Evolutionary conservation across 805 yeast genomes (phyloP), one percentile per base, ranked within the genome.

Genomic region (Zygoascus bituminiphila): DNA sequence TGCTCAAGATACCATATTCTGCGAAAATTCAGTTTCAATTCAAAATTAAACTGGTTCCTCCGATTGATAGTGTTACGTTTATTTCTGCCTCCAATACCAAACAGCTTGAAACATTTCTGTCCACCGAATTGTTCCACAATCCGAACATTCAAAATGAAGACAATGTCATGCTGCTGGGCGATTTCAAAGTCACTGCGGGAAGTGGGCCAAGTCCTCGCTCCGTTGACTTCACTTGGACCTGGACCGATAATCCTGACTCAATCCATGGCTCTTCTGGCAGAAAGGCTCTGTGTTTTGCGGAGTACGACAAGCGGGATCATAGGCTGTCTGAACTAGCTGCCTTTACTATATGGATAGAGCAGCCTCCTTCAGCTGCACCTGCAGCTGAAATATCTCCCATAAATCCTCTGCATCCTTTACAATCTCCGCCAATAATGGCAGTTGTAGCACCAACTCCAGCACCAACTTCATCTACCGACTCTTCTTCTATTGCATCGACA

Each of bases 231-330:
- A 35, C 14, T 10, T 44, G 40, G 35, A 36, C 47, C 15, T 44
- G 38, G 35, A 14, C 14, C 5, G 24, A 14, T 12, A 48, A 42
- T 12, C 23, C 46, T 14, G 25, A 46, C 45, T 6, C 43, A 36
- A 20, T 50, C 48, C 20, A 26, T 21, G 46, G 52, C 25, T 36
- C 20, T 35, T 10, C 44, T 35, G 54, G 56, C 25, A 36, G 61
- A 62, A 64, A 25, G 47, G 57, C 61, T n/a, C 60, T 66, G 44
- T 64, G 71, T 20, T 70, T 69, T 50, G 71, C 70, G 25, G 70
- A 69, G 49, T 69, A 69, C 52, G 63, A 55, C 48, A 61, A 61
- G 44, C 58, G 60, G 23, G 60, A 58, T 5, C 69, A 68, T 48
- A 51, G 52, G 6, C 55, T 68, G 22, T 51, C 55, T 10, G 57